These are phyloP conservation scores for Hyphopichia wangnamkhiaoensis DNA, from an alignment of 1,139 yeast genomes.

Conservation along the genomic window DNA sequence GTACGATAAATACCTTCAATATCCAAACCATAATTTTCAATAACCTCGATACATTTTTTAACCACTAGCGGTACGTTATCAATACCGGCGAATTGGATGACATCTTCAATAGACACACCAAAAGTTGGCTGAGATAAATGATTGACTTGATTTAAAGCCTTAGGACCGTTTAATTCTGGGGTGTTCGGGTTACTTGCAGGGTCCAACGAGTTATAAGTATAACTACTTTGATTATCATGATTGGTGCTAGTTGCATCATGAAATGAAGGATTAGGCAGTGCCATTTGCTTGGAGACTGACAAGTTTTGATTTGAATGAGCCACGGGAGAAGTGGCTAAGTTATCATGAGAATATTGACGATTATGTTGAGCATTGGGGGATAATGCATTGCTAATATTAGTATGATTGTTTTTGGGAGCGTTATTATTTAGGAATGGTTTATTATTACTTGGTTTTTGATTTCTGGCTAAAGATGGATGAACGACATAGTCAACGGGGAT, in stretches of 20 bases:
- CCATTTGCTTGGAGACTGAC: background rate
- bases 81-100: slow-evolving; percentile 75
- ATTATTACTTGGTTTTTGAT: slow-evolving; percentile 21
- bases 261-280: slow-evolving; percentile 9
- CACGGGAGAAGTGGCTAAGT: background rate
- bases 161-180: slow-evolving; percentile 43
- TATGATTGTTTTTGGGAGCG: slow-evolving; percentile 5
- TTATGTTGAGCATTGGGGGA: slow-evolving; percentile 13
- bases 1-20: slow-evolving; percentile 89
- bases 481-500: slow-evolving; percentile 74
- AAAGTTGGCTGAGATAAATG: slow-evolving; percentile 59
- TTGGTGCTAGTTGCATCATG: slow-evolving; percentile 8
- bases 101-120: slow-evolving; percentile 76
- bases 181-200: slow-evolving; percentile 32
- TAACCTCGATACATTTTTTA: slow-evolving; percentile 81
- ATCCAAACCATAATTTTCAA: slow-evolving; percentile 80
- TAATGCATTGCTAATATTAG: slow-evolving; percentile 10
- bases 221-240: slow-evolving; percentile 3
- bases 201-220: slow-evolving; percentile 37
- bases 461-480: slow-evolving; percentile 65
- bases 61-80: slow-evolving; percentile 93
- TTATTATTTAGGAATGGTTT: slow-evolving; percentile 43
- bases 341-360: slow-evolving; percentile 13
- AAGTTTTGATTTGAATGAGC: too few relatives aligned
- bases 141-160: slow-evolving; percentile 31